Evolutionary conservation across 2,329 filamentous ascomycete species (phyloP).

Genomic region (Scedosporium boydii): DNA sequence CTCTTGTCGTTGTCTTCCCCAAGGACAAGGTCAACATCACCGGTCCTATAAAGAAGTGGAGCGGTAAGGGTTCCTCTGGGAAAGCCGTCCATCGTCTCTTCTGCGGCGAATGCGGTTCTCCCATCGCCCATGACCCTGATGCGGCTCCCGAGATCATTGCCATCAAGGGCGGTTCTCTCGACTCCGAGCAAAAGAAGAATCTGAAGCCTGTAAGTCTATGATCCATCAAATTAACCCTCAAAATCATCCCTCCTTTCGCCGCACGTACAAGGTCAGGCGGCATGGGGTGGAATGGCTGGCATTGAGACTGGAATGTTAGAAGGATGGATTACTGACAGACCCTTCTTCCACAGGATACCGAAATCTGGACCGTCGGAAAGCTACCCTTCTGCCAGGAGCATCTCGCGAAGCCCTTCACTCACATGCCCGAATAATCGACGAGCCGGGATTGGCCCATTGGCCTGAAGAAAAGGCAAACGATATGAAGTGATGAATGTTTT

Average conservation of each 20-base stretch:
- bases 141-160: conserved; percentile 62
- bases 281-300: too few relatives aligned
- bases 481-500: background rate
- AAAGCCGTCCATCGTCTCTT: conserved; percentile 58
- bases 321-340: conserved; percentile 8
- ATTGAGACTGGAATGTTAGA: background rate
- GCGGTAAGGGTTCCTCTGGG: conserved; percentile 50
- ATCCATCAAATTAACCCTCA: background rate
- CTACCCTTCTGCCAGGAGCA: conserved; percentile 61
- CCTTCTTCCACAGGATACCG: conserved; percentile 40
- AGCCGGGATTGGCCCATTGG: background rate
- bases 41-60: conserved; percentile 56
- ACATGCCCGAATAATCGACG: conserved; percentile 48
- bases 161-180: conserved; percentile 57
- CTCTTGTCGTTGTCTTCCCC: conserved; percentile 55
- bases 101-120: conserved; percentile 60
- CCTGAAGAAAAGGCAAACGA: too few relatives aligned
- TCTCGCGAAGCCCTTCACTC: conserved; percentile 50
- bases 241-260: background rate
- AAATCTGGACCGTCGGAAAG: conserved; percentile 62
- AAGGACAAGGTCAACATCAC: conserved; percentile 56
- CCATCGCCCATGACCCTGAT: conserved; percentile 61
- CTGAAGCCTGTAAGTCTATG: conserved; percentile 48
- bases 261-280: too few relatives aligned
- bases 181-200: conserved; percentile 55